Base-by-base conservation (phyloP, 345 rosid genomes). In the Camelina laxa region DNA sequence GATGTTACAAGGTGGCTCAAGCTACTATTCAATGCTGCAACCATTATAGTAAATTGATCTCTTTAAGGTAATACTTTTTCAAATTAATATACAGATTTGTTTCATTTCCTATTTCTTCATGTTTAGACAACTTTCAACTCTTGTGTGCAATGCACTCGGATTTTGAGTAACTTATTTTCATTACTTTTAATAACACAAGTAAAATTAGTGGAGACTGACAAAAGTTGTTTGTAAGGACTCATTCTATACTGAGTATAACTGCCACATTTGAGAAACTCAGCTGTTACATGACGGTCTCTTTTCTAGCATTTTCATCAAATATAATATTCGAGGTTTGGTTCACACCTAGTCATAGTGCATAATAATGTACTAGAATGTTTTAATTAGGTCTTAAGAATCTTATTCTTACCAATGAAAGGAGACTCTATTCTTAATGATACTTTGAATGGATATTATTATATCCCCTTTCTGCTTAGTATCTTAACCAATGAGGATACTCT, bases 1-100 rank as follows among this genome's bases (percentile, higher is more conserved):
- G 73, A 58, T 95, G 96, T 85, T 84, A 76, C 31, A 88, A 75
- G 75, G 86, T 84, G 53, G 91, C 99, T 63, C 99, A 91, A 82
- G 99, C 96, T 47, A 95, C 99, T 22, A 89, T 95, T n/a, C 55
- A 88, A 91, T 79, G 99, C 99, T 75, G 99, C 99, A 41, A 87
- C 80, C 82, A 80, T 95, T 49, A 71, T 16, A 88, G 93, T 83
- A 95, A 94, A 91, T 94, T 48, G 98, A 91, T 70, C 96, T 95
- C 65, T 87, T 89, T 81, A 94, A 90, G 98, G 98, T 91, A 58
- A 66, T 35, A 1, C 60, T 54, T 76, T 5, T 45, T 41, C 50
- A 24, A 17, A 15, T 19, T 14, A 9, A 42, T 41, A 50, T 39
- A 48, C 33, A 55, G 42, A 53, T 56, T 45, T 74, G 14, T 56